A percentile compares a stretch with the other conserved stretches of the same genome.
phyloP scores from a whole-genome alignment of 179 eudicot species.

The Corrigiola litoralis region DNA sequence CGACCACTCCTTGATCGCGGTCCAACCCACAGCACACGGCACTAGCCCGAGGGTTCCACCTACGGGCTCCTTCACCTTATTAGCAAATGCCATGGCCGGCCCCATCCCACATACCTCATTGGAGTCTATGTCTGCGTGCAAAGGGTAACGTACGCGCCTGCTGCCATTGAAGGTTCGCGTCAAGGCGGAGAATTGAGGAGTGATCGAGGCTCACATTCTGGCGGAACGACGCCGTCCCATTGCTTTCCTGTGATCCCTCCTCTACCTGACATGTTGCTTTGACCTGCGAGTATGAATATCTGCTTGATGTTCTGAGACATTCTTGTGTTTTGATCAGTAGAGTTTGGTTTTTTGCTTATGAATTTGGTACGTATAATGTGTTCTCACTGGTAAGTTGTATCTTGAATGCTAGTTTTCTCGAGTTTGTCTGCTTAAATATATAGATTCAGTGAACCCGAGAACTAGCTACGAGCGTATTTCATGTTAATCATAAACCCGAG shows the following conservation, averaged over 20 bases:
- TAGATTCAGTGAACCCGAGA: too few species aligned
- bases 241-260: constrained; percentile 54
- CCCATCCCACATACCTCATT: constrained; percentile 76
- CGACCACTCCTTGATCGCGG: constrained; percentile 80
- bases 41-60: constrained; percentile 47
- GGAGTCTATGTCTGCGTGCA: constrained; percentile 76
- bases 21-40: constrained; percentile 90
- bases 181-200: constrained; percentile 56
- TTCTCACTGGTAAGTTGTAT: too few species aligned
- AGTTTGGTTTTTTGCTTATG: too few species aligned
- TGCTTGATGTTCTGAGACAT: constrained; percentile 23
- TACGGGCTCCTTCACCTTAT: constrained; percentile 36
- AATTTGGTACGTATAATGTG: too few species aligned
- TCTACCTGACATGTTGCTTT: constrained; percentile 96
- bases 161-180: constrained; percentile 54
- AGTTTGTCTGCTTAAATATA: too few species aligned
- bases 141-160: constrained; percentile 62
- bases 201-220: constrained; percentile 52
- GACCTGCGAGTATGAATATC: constrained; percentile 83
- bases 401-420: too few species aligned
- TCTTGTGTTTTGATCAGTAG: too few species aligned
- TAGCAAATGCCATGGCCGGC: constrained; percentile 85
- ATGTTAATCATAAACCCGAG: too few species aligned
- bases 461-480: too few species aligned
- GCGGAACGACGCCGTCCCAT: constrained; percentile 74